Evolutionary conservation across 2,329 filamentous ascomycete genomes (phyloP).

Genomic region (Scedosporium apiospermum): DNA sequence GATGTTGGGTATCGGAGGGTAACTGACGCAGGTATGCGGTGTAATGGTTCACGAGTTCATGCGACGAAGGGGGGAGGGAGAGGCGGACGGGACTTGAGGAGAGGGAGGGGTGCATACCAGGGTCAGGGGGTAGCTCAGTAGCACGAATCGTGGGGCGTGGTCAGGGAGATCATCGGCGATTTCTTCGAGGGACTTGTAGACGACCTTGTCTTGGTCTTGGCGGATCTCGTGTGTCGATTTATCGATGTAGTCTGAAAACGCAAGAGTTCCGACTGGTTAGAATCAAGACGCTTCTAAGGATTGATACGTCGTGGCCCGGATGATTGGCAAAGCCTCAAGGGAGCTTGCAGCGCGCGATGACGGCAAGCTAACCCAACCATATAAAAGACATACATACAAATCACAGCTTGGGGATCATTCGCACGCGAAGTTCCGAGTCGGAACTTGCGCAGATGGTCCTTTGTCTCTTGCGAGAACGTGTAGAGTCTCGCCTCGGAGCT

Average conservation of each 20-base stretch:
- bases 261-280: not conserved
- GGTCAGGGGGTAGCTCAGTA: constrained; percentile 85
- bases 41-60: not conserved
- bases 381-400: constrained; percentile 59
- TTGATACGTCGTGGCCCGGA: not conserved
- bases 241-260: constrained; percentile 33
- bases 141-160: constrained; percentile 78
- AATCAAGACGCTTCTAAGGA: not conserved
- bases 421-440: constrained; percentile 81
- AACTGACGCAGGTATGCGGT: not conserved
- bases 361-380: not conserved
- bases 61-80: not conserved
- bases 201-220: constrained; percentile 63
- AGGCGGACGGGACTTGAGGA: not conserved
- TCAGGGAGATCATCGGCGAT: constrained; percentile 86
- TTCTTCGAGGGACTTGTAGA: constrained; percentile 74
- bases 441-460: constrained; percentile 87
- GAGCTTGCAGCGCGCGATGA: not conserved
- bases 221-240: constrained; percentile 83
- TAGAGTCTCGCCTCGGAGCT: constrained; percentile 83
- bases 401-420: constrained; percentile 79
- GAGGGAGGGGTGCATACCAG: constrained; percentile 44
- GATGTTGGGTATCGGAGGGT: not conserved
- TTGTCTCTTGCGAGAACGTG: constrained; percentile 85
- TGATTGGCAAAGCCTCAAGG: not conserved